Percentiles rank a stretch among this genome's conserved stretches.
Evolutionary conservation across 345 rosid species (phyloP).

Genomic region (Camelina hispida): DNA sequence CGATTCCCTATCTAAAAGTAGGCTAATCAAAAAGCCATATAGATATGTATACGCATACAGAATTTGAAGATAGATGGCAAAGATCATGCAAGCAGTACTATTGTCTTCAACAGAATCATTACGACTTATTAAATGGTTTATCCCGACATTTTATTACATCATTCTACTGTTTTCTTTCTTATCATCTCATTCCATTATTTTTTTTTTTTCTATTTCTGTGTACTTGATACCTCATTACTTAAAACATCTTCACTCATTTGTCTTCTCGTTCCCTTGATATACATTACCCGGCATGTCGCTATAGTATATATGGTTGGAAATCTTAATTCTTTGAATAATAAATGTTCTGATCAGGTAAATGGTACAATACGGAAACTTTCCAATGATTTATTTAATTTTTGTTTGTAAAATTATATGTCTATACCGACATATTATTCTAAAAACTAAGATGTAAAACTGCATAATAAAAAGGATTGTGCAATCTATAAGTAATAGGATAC

Average conservation of each 20-base stretch:
- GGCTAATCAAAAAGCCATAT: not conserved
- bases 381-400: not conserved
- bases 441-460: constrained; percentile 6
- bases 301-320: constrained; percentile 28
- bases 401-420: not conserved
- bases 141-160: not conserved
- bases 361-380: constrained; percentile 30
- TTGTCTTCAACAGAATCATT: not conserved
- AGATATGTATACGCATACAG: not conserved
- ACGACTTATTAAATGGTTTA: constrained; percentile 3
- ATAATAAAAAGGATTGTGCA: not conserved
- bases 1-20: not conserved
- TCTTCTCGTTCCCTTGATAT: constrained; percentile 15
- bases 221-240: not conserved
- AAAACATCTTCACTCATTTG: constrained; percentile 22
- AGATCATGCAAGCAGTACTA: not conserved
- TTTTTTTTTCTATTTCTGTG: constrained; percentile 8
- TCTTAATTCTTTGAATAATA: constrained; percentile 10
- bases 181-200: constrained; percentile 1
- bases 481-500: not conserved
- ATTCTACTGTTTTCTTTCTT: not conserved
- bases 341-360: constrained; percentile 18
- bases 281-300: constrained; percentile 24
- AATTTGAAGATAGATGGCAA: not conserved
- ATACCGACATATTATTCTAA: not conserved